These are phyloP conservation scores for Anisodus tanguticus DNA, from an alignment of 257 asterid species.

Conservation along the genomic window DNA sequence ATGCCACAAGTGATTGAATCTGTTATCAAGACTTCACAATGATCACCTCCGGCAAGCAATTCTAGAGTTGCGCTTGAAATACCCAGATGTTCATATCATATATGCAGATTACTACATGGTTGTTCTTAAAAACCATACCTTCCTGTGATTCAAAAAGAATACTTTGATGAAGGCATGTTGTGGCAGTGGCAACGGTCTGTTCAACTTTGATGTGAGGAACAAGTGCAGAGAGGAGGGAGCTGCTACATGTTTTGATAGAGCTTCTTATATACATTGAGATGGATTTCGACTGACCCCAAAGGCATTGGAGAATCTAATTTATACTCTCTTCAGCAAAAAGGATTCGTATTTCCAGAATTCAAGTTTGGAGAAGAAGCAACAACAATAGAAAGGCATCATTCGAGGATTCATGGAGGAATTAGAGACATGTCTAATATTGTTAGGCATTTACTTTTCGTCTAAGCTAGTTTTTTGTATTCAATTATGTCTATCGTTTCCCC, in stretches of 20 bases:
- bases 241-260: not conserved
- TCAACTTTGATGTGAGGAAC: not conserved
- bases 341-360: constrained; percentile 11
- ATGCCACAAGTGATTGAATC: not conserved
- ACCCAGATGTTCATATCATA: not conserved
- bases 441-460: not conserved
- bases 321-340: not conserved
- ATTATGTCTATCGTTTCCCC: no score
- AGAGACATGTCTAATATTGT: not conserved
- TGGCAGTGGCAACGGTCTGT: not conserved
- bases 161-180: not conserved
- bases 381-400: not conserved
- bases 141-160: not conserved
- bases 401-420: not conserved
- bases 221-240: not conserved
- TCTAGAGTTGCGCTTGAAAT: not conserved
- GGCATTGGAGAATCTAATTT: not conserved
- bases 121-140: not conserved
- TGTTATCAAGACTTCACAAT: not conserved
- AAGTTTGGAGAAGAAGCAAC: not conserved
- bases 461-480: not conserved
- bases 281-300: not conserved
- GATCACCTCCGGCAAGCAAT: constrained; percentile 10
- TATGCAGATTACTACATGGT: not conserved
- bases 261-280: constrained; percentile 4